These are phyloP conservation scores for Phialophora macrospora DNA, from an alignment of 2,329 filamentous ascomycete species.

Conservation along the genomic window DNA sequence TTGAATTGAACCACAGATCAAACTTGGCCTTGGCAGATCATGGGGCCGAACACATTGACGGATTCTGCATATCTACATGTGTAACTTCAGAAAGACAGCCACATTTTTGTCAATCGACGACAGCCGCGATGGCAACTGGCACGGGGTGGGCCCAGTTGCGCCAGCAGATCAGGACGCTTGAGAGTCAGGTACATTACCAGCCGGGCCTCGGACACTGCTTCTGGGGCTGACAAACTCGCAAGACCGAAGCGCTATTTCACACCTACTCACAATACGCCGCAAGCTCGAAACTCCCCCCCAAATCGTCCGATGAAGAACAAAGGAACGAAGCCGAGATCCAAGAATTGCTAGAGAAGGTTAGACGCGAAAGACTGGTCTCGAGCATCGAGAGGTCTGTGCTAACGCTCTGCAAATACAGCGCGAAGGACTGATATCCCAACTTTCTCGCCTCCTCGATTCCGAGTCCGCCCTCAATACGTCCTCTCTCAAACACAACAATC, in stretches of 20 bases:
- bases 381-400: constrained; percentile 6
- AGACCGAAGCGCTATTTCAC: constrained; percentile 76
- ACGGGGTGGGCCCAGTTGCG: constrained; percentile 90
- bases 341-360: constrained; percentile 81
- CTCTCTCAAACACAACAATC: constrained; percentile 95
- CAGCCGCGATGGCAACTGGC: constrained; percentile 50
- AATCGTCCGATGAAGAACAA: constrained; percentile 83
- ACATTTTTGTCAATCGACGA: neutral
- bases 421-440: constrained; percentile 78
- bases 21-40: neutral
- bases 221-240: constrained; percentile 25
- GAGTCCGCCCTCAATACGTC: constrained; percentile 86
- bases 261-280: constrained; percentile 90
- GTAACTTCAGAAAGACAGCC: neutral
- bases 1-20: neutral
- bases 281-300: constrained; percentile 75
- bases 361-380: constrained; percentile 12
- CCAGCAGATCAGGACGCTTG: constrained; percentile 85
- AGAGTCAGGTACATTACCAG: constrained; percentile 75
- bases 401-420: constrained; percentile 60
- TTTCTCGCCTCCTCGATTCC: constrained; percentile 87
- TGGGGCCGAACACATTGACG: neutral
- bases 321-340: constrained; percentile 79
- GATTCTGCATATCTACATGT: neutral
- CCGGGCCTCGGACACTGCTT: neutral